These are phyloP conservation scores for Metarhizium anisopliae DNA, from an alignment of 2,329 filamentous ascomycete genomes.

Conservation along the genomic window DNA sequence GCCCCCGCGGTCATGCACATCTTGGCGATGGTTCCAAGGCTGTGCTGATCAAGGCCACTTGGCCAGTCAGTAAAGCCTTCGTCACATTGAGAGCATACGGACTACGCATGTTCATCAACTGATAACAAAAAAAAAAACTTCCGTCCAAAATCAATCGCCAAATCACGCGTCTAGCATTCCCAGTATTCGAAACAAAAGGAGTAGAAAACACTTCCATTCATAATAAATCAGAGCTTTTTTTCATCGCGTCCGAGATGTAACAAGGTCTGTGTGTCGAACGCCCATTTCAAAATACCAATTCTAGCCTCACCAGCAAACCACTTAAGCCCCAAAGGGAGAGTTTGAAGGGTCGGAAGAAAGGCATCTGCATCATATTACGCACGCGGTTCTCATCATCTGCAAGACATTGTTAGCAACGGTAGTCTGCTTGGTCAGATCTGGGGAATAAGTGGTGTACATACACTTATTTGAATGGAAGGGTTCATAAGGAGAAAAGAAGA, in stretches of 20 bases:
- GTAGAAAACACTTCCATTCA: conserved; percentile 23
- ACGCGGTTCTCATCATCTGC: conserved; percentile 99
- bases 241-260: conserved; percentile 95
- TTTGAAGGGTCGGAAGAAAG: conserved; percentile 55
- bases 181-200: not conserved
- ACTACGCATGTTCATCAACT: not conserved
- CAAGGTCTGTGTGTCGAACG: conserved; percentile 99
- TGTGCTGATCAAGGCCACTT: not conserved
- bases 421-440: not conserved
- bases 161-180: not conserved
- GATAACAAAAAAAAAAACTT: not conserved
- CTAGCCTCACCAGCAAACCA: conserved; percentile 60
- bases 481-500: conserved; percentile 58
- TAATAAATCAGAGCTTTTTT: conserved; percentile 83
- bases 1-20: no score
- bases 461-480: conserved; percentile 99
- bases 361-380: conserved; percentile 76
- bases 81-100: not conserved
- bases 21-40: no score
- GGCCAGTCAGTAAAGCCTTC: no score
- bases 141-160: not conserved
- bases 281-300: conserved; percentile 81
- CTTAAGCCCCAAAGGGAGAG: conserved; percentile 91
- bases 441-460: conserved; percentile 43
- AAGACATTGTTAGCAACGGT: conserved; percentile 21